A percentile compares a stretch with the other conserved stretches of the same genome.
Evolutionary conservation across 345 rosid genomes (phyloP).

Genomic region (Ceriops decandra): DNA sequence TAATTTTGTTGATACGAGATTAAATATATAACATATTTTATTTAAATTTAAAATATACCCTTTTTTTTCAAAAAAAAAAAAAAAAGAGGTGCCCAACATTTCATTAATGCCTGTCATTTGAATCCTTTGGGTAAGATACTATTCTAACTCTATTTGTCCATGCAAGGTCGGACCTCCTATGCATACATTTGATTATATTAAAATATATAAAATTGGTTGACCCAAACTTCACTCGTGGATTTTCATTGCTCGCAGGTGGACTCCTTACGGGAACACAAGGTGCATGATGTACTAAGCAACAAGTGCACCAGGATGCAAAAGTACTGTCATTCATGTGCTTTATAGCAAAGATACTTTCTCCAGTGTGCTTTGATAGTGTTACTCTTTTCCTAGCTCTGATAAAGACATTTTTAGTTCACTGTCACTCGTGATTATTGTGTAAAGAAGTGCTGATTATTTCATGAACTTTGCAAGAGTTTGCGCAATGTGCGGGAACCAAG

Average conservation of each 20-base stretch:
- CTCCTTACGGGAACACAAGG: conserved; percentile 76
- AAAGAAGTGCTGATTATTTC: conserved; percentile 8
- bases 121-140: too few species aligned
- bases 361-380: background rate
- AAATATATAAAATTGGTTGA: background rate
- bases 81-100: too few species aligned
- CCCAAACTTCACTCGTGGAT: background rate
- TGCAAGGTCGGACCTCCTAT: too few species aligned
- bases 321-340: conserved; percentile 94
- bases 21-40: too few species aligned
- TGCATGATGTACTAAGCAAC: conserved; percentile 92
- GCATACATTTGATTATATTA: too few species aligned
- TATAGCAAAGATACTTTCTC: conserved; percentile 70
- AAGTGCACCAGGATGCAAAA: conserved; percentile 95
- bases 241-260: conserved; percentile 57
- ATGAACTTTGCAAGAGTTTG: conserved; percentile 63
- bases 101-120: too few species aligned
- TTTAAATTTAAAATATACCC: too few species aligned
- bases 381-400: background rate
- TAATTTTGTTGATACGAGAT: too few species aligned
- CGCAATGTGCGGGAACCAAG: conserved; percentile 98
- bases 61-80: too few species aligned
- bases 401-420: background rate
- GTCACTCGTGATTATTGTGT: background rate
- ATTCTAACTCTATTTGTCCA: too few species aligned